A percentile compares a stretch with the other conserved stretches of the same genome.
Conservation (phyloP, 768 basidiomycete genomes). For the Filobasidium wieringae region DNA sequence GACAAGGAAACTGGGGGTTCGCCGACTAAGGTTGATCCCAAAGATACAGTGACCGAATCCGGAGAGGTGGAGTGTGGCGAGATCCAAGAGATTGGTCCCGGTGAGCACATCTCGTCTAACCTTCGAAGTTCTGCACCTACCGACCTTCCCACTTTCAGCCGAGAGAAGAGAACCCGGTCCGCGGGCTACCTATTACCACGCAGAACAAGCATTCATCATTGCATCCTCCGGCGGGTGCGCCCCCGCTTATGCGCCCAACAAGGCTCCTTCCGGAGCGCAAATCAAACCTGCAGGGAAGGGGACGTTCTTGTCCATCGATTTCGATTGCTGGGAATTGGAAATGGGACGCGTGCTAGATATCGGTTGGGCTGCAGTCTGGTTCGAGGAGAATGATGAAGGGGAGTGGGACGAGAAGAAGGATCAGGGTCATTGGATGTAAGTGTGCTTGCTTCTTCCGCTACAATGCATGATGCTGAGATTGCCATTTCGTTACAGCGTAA, state of each 20-base stretch:
- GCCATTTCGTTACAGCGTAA: conserved; percentile 15
- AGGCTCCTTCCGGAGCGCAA: not conserved
- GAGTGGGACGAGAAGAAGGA: conserved; percentile 25
- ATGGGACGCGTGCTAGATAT: conserved; percentile 24
- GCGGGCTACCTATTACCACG: conserved; percentile 17
- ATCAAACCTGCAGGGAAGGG: not conserved
- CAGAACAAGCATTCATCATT: conserved; percentile 24
- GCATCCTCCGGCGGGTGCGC: conserved; percentile 24
- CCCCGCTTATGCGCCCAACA: not conserved
- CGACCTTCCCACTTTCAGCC: no score
- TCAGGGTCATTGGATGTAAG: conserved; percentile 32
- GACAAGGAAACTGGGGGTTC: no score
- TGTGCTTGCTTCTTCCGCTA: not conserved
- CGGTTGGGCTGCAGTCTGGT: conserved; percentile 31
- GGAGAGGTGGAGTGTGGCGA: not conserved
- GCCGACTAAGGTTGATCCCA: not conserved
- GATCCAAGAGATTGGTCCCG: not conserved
- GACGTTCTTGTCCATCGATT: conserved; percentile 25
- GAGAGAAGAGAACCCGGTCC: not conserved
- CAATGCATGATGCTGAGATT: conserved; percentile 17
- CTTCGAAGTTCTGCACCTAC: no score
- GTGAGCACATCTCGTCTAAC: not conserved
- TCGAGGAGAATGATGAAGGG: conserved; percentile 14
- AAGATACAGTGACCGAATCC: not conserved
- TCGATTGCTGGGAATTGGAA: conserved; percentile 30